Evolutionary conservation across 495 filamentous ascomycete species (phyloP), one percentile per base, ranked within the genome.

Genomic region (Peziza echinospora): DNA sequence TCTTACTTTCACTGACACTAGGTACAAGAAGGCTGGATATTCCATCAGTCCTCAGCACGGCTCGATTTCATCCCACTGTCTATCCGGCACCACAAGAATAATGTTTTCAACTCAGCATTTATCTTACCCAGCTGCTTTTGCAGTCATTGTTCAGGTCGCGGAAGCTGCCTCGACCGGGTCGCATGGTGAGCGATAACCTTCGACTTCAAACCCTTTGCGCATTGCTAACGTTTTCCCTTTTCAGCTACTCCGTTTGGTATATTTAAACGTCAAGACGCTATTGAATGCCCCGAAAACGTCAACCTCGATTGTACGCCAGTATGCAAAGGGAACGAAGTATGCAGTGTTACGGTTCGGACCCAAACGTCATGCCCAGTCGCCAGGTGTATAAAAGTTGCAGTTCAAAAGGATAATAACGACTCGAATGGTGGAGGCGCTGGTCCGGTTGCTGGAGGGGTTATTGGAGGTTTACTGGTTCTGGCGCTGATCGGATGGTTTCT

Each of bases 401-500:
- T 17, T 37, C 30, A 37, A 17, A 1, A 11, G 3, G 3, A n/a
- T 8, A n/a, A 7, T 17, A 7, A 0, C 3, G 22, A 26, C 45
- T 43, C 39, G 11, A 24, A 9, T 26, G 24, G n/a, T 8, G 21
- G 21, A 16, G 51, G 51, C 26, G 45, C 49, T 44, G 56, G 56
- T 4, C 52, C 56, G 26, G 59, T 59, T 43, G 49, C 44, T n/a
- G 57, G 57, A 25, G 57, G 58, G 2, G 43, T 52, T 25, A 43
- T 60, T 43, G 57, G 57, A 42, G 57, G 56, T 5, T 28, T 60
- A 40, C 50, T 46, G 30, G 69, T 70, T 10, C 66, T 93, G 24
- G 79, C 68, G 19, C 57, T 82, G 21, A 54, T 85, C 26, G 80
- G 76, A 5, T 91, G 79, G 52, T 59, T 93, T 30, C 68, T 94